Evolutionary conservation across 2,329 filamentous ascomycete genomes (phyloP).

Genomic region (Botryotinia globosa): DNA sequence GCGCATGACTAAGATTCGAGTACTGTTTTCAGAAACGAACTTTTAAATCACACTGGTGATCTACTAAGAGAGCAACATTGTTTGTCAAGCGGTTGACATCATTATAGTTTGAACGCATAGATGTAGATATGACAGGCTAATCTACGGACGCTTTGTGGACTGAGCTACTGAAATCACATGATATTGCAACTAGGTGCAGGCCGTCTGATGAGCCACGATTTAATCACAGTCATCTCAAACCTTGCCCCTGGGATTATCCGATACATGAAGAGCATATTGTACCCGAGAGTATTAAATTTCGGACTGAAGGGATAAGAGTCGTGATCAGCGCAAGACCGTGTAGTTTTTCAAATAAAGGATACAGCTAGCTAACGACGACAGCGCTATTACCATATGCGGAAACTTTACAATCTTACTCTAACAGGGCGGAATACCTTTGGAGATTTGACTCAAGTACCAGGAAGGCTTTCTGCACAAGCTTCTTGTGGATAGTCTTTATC

Average conservation of each 20-base stretch:
- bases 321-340: neutral
- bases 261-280: neutral
- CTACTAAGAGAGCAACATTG: neutral
- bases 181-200: accelerated
- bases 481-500: neutral
- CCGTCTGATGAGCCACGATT: neutral
- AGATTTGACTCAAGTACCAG: accelerated
- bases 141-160: neutral
- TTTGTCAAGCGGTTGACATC: no score
- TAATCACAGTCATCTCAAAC: neutral
- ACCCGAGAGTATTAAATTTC: neutral
- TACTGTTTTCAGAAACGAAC: neutral
- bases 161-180: neutral
- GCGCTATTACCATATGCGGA: neutral
- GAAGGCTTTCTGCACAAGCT: neutral
- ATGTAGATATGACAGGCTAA: neutral
- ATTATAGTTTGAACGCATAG: neutral
- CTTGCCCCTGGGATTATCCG: neutral
- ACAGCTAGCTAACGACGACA: neutral
- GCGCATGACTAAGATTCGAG: neutral
- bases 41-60: neutral
- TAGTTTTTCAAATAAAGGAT: neutral
- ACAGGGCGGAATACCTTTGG: neutral
- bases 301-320: neutral
- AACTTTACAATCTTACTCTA: no score